Conservation (phyloP, 1,284 basidiomycete genomes). For the Ceratobasidium sp. region DNA sequence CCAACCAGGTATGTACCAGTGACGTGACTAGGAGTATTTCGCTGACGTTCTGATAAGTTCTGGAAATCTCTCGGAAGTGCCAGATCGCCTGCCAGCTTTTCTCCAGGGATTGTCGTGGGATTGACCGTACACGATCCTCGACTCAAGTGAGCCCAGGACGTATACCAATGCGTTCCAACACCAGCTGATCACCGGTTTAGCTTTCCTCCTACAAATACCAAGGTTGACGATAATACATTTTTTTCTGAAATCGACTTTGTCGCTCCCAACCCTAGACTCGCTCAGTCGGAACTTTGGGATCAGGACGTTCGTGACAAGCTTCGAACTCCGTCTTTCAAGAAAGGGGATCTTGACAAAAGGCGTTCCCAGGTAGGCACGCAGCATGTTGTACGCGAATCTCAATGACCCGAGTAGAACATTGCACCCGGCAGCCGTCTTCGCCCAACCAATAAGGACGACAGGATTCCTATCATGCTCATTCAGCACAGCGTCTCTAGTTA, state of each 20-base stretch:
- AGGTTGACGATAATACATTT: constrained; percentile 47
- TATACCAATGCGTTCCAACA: constrained; percentile 13
- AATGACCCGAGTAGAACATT: constrained; percentile 57
- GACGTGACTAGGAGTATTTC: too few species aligned
- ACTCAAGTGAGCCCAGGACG: constrained; percentile 64
- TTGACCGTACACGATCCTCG: constrained; percentile 82
- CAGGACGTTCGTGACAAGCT: constrained; percentile 59
- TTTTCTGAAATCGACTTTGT: constrained; percentile 46
- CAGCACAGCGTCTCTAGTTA: constrained; percentile 66
- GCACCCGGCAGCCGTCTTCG: constrained; percentile 76
- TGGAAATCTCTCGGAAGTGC: constrained; percentile 68
- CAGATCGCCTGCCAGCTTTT: constrained; percentile 68
- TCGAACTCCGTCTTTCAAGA: constrained; percentile 72
- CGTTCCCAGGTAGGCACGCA: constrained; percentile 63
- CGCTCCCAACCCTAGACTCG: constrained; percentile 65
- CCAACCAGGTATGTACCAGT: constrained; percentile 59
- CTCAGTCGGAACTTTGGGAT: constrained; percentile 76
- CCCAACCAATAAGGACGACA: constrained; percentile 74
- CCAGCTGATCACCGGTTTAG: constrained; percentile 50
- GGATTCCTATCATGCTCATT: constrained; percentile 80
- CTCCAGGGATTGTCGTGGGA: constrained; percentile 76
- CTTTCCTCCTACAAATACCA: constrained; percentile 80
- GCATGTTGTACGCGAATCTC: not conserved
- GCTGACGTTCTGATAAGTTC: constrained; percentile 56
- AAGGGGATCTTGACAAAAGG: constrained; percentile 82